A percentile compares a stretch with the other conserved stretches of the same genome.
Conservation (phyloP, 2,329 filamentous ascomycete species). For the Cladosporium sp. region DNA sequence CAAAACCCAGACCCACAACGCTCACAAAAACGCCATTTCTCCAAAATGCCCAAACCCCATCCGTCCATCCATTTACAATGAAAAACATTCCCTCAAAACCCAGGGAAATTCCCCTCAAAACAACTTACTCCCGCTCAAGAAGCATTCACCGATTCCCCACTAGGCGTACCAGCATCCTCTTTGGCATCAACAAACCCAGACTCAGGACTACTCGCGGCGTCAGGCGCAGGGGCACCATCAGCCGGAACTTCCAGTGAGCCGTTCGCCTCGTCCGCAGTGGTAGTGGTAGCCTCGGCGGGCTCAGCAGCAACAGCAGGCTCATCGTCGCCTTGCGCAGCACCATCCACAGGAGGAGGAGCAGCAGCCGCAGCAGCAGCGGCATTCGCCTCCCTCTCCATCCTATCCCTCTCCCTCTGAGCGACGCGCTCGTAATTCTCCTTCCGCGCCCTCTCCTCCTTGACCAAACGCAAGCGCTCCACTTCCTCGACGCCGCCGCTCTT, state of each 20-base stretch:
- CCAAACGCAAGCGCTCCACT: constrained; percentile 74
- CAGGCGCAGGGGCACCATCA: constrained; percentile 15
- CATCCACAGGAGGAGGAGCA: constrained; percentile 18
- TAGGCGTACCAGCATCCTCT: constrained; percentile 18
- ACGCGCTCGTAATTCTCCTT: constrained; percentile 63
- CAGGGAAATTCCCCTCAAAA: too few species aligned
- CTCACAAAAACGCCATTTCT: too few species aligned
- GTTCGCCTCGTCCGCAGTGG: constrained; percentile 4
- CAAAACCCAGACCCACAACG: too few species aligned
- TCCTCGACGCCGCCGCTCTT: constrained; percentile 95
- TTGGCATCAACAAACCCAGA: constrained; percentile 30
- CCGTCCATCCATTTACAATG: too few species aligned
- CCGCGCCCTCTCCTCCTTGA: constrained; percentile 81
- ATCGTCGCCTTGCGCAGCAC: constrained; percentile 9
- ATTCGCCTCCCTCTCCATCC: constrained; percentile 41
- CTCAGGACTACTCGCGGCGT: constrained; percentile 20
- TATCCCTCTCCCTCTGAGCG: constrained; percentile 41
- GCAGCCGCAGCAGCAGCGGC: constrained; percentile 30
- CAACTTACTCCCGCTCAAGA: constrained; percentile 1
- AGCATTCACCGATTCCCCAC: not conserved
- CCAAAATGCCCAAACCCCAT: too few species aligned
- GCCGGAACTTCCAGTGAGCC: constrained; percentile 15
- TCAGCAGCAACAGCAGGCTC: constrained; percentile 30
- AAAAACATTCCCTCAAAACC: too few species aligned
- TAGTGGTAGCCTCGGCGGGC: constrained; percentile 26